These are phyloP conservation scores for Trichoderma sp. DNA, from an alignment of 2,329 filamentous ascomycete genomes.

Conservation along the genomic window DNA sequence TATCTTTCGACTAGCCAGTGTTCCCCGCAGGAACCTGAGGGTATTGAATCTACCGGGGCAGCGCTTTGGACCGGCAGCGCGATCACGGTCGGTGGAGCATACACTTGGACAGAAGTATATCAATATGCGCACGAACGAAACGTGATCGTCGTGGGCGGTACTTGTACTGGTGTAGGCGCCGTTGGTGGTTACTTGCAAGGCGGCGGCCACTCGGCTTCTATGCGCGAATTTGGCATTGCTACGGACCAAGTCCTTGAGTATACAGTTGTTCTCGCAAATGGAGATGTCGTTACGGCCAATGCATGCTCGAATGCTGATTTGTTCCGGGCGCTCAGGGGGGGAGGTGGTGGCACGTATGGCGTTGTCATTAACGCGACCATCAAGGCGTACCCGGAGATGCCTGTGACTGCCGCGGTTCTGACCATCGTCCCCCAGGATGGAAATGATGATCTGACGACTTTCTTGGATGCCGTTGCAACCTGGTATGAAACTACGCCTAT, in stretches of 20 bases:
- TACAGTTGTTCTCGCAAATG: conserved; percentile 43
- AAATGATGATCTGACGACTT: background rate
- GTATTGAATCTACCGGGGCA: background rate
- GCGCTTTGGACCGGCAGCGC: background rate
- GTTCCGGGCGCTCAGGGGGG: conserved; percentile 43
- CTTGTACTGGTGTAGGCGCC: conserved; percentile 32
- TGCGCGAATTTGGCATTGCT: conserved; percentile 44
- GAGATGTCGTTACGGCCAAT: conserved; percentile 39
- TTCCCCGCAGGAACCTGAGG: background rate
- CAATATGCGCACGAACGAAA: conserved; percentile 34
- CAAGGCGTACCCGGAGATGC: conserved; percentile 34
- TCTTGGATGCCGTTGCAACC: background rate
- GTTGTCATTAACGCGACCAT: conserved; percentile 41
- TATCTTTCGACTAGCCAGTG: background rate
- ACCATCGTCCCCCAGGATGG: background rate
- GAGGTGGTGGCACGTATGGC: conserved; percentile 37
- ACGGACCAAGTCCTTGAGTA: conserved; percentile 48
- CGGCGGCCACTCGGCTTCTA: conserved; percentile 45
- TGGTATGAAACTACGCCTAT: background rate
- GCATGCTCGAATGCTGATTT: conserved; percentile 39
- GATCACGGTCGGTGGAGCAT: conserved; percentile 38
- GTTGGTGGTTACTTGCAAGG: conserved; percentile 44
- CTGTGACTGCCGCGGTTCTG: background rate
- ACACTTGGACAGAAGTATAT: conserved; percentile 40
- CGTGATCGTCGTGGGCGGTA: conserved; percentile 41